Base-by-base conservation (phyloP, 2,329 filamentous ascomycete species). In the Scytalidium lignicola region DNA sequence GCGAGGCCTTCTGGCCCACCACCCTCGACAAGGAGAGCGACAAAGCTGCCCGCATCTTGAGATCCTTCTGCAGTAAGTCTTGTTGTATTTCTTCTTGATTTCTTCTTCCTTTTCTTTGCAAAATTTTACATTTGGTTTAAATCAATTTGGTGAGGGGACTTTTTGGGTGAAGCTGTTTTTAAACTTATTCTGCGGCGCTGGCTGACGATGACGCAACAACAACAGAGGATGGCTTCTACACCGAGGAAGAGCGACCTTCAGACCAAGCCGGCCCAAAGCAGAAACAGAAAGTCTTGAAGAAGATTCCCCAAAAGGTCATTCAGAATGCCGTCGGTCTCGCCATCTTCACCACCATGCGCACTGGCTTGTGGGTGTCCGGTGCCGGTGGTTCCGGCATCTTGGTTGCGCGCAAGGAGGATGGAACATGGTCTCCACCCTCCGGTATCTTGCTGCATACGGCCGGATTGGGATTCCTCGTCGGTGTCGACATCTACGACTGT, bases 291-390 rank as follows among this genome's bases (percentile, higher is more conserved):
- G 76, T 85, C 44, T 68, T 76, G 46, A 90, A 92, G 69, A 93
- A 90, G 71, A 96, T 97, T 22, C 92, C 92, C 0, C 74, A 84
- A 49, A 79, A 86, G 62, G 89, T 96, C 50, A 89, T 97, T 58
- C 82, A 88, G 63, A 88, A 93, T 70, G 90, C 91, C 22, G 90
- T 92, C 58, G 92, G 90, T 12, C 78, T 97, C 50, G 91, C 90
- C 48, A 88, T 97, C 57, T 96, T 96, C 72, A 96, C 91, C 1
- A 95, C 90, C 26, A 95, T 96, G 90, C 85, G 92, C 51, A 92
- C 89, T 13, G 92, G 92, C 12, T 73, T 96, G 26, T 96, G 91
- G 88, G 78, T 95, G 58, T 92, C 88, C 42, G 92, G 92, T 42
- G 91, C 90, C n/a, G 91, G 91, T 23, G 92, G 92, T 37, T 92